Evolutionary conservation across 2,329 filamentous ascomycete species (phyloP), one percentile per base, ranked within the genome.

Genomic region (Talaromyces funiculosus): DNA sequence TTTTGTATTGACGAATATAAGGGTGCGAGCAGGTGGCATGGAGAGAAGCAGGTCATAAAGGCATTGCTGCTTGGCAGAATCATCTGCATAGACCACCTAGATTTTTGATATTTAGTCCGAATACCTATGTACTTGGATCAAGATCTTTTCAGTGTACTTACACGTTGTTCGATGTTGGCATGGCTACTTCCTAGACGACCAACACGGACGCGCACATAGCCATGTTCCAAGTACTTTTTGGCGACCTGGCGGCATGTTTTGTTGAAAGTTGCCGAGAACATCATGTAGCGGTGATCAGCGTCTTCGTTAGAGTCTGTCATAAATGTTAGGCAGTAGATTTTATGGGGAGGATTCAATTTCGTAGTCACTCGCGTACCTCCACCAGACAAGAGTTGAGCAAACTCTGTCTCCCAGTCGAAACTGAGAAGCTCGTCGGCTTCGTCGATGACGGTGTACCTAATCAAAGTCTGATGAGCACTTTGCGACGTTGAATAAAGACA

Each of bases 181-280:
- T 95, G 91, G 0, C 89, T 86, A 65, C 88, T 90, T 35, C 94
- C 94, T 26, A 91, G 86, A 68, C 93, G 90, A 31, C 94, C 94
- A 64, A 97, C 89, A 45, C 87, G 88, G 73, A 99, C 86, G 22
- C 89, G 90, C 55, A 95, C 81, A 68, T 91, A 86, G 43, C 90
- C 85, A 10, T 84, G 80, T 0, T 87, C 81, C 61, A 99, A 84
- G 69, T 92, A 90, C 29, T 89, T 81, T 61, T 85, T 86, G 10
- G 92, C 93, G 14, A 97, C 77, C 24, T 88, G 81, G 31, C 92
- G 90, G 64, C 90, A 86, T 0, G 78, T 79, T 77, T 89, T 92
- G 42, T 92, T 90, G 75, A 99, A 97, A 0, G 94, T 97, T 0
- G 94, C 94, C 0, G 92, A 96, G 73, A 97, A 97, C 78, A 99